Conservation (phyloP, 345 rosid genomes). For the Citrus australasica region DNA sequence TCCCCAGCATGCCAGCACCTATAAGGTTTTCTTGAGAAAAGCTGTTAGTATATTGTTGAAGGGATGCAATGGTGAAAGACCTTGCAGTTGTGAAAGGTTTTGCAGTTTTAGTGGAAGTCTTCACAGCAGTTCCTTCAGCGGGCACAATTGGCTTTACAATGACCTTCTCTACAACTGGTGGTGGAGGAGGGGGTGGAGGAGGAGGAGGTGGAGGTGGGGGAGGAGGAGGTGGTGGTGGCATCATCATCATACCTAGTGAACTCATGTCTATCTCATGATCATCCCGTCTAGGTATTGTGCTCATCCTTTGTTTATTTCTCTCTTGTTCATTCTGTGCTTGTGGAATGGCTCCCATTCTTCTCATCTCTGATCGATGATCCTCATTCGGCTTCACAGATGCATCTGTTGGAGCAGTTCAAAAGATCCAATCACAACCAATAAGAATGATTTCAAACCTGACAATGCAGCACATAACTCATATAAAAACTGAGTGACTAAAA, state of each 20-base stretch:
- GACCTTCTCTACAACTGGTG: slow-evolving; percentile 49
- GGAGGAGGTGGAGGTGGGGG: slow-evolving; percentile 36
- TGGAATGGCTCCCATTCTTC: slow-evolving; percentile 45
- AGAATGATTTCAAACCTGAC: slow-evolving; percentile 5
- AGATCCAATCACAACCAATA: not conserved
- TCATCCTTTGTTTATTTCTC: slow-evolving; percentile 31
- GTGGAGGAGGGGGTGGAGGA: slow-evolving; percentile 47
- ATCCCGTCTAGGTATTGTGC: slow-evolving; percentile 31
- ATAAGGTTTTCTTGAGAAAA: slow-evolving; percentile 88
- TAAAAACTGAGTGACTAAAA: not conserved
- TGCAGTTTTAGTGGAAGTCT: slow-evolving; percentile 43
- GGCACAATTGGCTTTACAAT: slow-evolving; percentile 47
- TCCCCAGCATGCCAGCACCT: slow-evolving; percentile 93
- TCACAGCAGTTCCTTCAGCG: slow-evolving; percentile 39
- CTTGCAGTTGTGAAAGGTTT: slow-evolving; percentile 54
- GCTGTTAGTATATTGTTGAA: slow-evolving; percentile 95
- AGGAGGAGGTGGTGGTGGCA: slow-evolving; percentile 48
- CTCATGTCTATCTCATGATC: slow-evolving; percentile 64
- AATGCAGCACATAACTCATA: not conserved
- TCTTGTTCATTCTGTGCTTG: slow-evolving; percentile 45
- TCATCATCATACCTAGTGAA: slow-evolving; percentile 34
- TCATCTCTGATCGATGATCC: slow-evolving; percentile 29
- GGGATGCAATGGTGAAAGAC: slow-evolving; percentile 84
- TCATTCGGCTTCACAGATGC: slow-evolving; percentile 29
- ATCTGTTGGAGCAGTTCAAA: slow-evolving; percentile 53